A percentile compares a stretch with the other conserved stretches of the same genome.
Conservation (phyloP, 768 basidiomycete species). For the Hygrophorus pudorinus region DNA sequence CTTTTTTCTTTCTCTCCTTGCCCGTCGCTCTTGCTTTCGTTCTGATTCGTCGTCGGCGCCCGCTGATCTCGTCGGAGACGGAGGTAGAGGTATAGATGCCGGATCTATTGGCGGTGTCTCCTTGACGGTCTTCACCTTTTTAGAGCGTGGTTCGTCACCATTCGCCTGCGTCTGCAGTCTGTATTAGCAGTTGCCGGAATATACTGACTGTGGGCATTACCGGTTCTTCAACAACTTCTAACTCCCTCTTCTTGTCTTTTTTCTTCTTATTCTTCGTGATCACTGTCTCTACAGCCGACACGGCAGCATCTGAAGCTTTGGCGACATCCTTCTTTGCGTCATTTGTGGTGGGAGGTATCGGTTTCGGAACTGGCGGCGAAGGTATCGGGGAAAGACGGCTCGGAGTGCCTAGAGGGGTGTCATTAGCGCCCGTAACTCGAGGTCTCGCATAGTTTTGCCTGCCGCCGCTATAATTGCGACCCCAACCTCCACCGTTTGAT, state of each 20-base stretch:
- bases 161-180: neutral
- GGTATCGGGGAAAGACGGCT: slow-evolving; percentile 27
- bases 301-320: slow-evolving; percentile 1
- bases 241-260: slow-evolving; percentile 29
- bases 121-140: slow-evolving; percentile 22
- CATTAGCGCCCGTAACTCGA: slow-evolving; percentile 54
- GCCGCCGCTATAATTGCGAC: slow-evolving; percentile 24
- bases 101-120: slow-evolving; percentile 8
- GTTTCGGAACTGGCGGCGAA: slow-evolving; percentile 8
- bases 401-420: slow-evolving; percentile 60
- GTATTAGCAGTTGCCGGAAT: neutral
- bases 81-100: slow-evolving; percentile 6
- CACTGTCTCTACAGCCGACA: slow-evolving; percentile 5
- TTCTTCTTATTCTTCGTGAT: slow-evolving; percentile 23
- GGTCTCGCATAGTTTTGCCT: slow-evolving; percentile 16
- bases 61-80: slow-evolving; percentile 4
- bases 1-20: slow-evolving; percentile 23
- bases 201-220: slow-evolving; percentile 11
- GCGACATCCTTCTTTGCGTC: slow-evolving; percentile 7
- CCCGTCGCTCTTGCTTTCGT: slow-evolving; percentile 5
- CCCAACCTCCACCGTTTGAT: slow-evolving; percentile 13
- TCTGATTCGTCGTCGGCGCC: slow-evolving; percentile 11
- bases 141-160: slow-evolving; percentile 11
- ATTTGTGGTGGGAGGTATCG: slow-evolving; percentile 5
- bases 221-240: slow-evolving; percentile 16